Evolutionary conservation across 2,329 filamentous ascomycete species (phyloP).

Genomic region (Teratosphaeria destructans): DNA sequence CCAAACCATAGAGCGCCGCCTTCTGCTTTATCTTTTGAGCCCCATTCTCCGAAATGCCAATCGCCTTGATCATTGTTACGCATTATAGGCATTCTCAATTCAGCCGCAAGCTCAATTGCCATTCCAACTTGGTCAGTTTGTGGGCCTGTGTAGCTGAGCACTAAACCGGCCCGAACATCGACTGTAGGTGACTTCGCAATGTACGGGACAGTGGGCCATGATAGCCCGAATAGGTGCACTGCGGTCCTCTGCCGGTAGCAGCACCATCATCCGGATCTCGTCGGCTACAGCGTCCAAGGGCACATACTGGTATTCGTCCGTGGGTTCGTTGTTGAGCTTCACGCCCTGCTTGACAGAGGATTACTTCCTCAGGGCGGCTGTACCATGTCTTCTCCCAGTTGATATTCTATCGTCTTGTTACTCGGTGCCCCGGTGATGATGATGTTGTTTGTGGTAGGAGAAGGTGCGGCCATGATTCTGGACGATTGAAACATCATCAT

Average conservation of each 20-base stretch:
- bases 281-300: neutral
- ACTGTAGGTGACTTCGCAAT: constrained; percentile 5
- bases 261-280: neutral
- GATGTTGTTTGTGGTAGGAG: no score
- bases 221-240: constrained; percentile 1
- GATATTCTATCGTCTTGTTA: neutral
- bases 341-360: neutral
- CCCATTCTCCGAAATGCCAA: constrained; percentile 6
- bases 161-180: neutral
- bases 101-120: constrained; percentile 3
- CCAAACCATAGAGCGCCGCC: neutral
- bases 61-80: constrained; percentile 1
- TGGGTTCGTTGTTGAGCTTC: neutral
- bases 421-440: no score
- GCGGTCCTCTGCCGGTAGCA: neutral
- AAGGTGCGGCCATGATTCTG: no score
- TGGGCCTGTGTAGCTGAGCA: neutral
- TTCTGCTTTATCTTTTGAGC: neutral
- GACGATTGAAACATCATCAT: no score
- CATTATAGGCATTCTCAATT: constrained; percentile 5
- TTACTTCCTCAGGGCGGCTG: neutral
- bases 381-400: constrained; percentile 6
- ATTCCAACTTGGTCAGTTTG: constrained; percentile 4
- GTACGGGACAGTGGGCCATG: constrained; percentile 4
- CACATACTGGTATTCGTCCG: neutral